A percentile compares a stretch with the other conserved stretches of the same genome.
These are phyloP conservation scores for Sclerotinia subarctica DNA, from an alignment of 2,329 filamentous ascomycete genomes.

Conservation along the genomic window DNA sequence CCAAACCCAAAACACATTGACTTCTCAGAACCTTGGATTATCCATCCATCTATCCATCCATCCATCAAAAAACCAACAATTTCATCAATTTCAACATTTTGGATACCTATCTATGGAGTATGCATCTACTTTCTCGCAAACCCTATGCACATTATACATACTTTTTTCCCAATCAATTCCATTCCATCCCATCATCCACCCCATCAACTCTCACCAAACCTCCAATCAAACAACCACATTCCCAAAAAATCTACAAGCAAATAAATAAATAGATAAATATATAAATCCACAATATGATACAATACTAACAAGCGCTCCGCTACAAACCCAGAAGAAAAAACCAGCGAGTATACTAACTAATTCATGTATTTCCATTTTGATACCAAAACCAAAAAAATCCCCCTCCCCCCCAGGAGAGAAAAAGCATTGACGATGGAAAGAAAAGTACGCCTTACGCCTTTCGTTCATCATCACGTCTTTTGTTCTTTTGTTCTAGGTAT, in stretches of 20 bases:
- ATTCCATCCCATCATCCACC: background rate
- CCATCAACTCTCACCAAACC: background rate
- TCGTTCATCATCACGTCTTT: background rate
- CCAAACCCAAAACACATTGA: background rate
- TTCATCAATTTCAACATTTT: background rate
- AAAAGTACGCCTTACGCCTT: constrained; percentile 7
- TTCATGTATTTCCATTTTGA: background rate
- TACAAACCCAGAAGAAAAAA: background rate
- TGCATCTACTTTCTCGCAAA: background rate
- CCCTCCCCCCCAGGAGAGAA: background rate
- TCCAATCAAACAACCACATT: background rate
- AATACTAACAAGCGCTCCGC: background rate
- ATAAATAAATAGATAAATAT: too few relatives aligned
- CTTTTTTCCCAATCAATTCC: background rate
- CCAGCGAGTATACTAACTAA: background rate
- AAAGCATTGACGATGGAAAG: background rate
- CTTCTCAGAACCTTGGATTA: background rate
- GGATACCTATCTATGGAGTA: background rate
- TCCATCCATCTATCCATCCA: too few relatives aligned
- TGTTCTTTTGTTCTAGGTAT: constrained; percentile 3
- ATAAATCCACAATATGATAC: background rate
- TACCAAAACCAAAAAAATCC: background rate
- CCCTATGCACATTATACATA: background rate
- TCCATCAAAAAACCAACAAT: background rate
- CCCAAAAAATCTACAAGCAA: background rate